phyloP scores from a whole-genome alignment of 306 rosid genomes.

The Fragaria ananassa region DNA sequence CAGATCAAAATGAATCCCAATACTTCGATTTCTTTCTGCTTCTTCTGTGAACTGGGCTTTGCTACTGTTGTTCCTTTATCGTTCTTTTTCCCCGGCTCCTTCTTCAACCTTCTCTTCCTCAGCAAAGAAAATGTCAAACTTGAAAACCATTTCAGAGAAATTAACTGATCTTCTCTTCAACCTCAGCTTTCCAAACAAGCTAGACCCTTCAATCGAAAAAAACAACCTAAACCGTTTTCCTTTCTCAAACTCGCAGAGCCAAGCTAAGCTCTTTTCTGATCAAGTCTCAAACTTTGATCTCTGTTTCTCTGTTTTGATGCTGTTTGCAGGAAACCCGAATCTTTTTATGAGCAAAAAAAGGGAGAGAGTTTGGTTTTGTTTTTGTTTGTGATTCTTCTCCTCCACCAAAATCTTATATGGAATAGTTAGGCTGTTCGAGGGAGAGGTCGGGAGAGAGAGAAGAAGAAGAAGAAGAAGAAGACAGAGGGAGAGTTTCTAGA shows the following conservation, averaged over 20 bases:
- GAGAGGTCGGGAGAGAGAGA: conserved; percentile 9
- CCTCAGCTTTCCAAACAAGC: conserved; percentile 19
- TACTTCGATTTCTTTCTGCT: conserved; percentile 8
- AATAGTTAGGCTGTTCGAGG: conserved; percentile 6
- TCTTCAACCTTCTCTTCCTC: conserved; percentile 62
- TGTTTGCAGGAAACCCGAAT: conserved; percentile 44
- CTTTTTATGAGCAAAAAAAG: conserved; percentile 26
- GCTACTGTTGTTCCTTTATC: conserved; percentile 33
- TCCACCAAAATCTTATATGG: conserved; percentile 32
- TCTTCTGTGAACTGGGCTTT: conserved; percentile 47
- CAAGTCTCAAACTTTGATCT: conserved; percentile 1
- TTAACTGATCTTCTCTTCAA: not conserved
- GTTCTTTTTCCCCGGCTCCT: conserved; percentile 90
- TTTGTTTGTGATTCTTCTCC: conserved; percentile 20
- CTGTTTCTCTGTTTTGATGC: not conserved
- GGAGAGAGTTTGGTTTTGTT: conserved; percentile 17
- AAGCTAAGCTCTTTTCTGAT: not conserved
- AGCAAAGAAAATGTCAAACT: conserved; percentile 48
- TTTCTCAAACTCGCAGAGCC: conserved; percentile 16
- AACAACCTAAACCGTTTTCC: not conserved
- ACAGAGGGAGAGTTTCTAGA: conserved; percentile 23
- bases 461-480: conserved; percentile 23
- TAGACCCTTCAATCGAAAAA: too few relatives aligned
- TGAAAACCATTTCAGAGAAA: conserved; percentile 66
- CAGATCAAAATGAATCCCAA: conserved; percentile 40